Evolutionary conservation across 2,329 filamentous ascomycete species (phyloP).

Genomic region (Pseudogymnoascus destructans): DNA sequence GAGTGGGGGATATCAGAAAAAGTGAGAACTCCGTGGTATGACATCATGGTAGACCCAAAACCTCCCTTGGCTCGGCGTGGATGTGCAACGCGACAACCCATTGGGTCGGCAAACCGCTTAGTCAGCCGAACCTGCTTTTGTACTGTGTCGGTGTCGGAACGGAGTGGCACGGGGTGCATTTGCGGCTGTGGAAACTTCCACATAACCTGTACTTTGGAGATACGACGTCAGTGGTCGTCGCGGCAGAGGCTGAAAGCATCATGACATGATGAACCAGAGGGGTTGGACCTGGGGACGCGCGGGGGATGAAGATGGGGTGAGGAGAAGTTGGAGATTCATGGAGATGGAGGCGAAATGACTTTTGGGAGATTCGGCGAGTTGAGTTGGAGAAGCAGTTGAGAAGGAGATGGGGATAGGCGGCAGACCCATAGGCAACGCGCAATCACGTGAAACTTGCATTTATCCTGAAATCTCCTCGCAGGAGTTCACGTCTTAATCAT

Average conservation of each 20-base stretch:
- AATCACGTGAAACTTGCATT: neutral
- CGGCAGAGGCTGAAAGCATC: neutral
- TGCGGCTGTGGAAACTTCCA: conserved; percentile 35
- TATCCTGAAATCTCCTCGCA: neutral
- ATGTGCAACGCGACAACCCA: neutral
- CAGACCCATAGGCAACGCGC: neutral
- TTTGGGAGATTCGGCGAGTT: conserved; percentile 4
- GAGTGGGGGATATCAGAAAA: conserved; percentile 2
- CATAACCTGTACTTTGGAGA: neutral
- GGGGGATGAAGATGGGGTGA: neutral
- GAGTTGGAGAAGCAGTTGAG: conserved; percentile 2
- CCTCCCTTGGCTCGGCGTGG: neutral
- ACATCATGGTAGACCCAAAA: neutral
- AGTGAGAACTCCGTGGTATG: conserved; percentile 4
- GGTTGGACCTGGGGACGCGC: neutral
- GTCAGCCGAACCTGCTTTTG: conserved; percentile 2
- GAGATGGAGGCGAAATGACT: neutral
- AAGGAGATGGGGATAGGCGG: neutral
- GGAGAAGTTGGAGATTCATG: neutral
- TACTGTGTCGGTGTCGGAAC: conserved; percentile 23
- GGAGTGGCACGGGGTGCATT: conserved; percentile 44
- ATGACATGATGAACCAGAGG: neutral
- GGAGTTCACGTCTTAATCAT: neutral
- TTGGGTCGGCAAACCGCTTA: neutral
- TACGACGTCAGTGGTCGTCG: conserved; percentile 2